phyloP scores from a whole-genome alignment of 108 stramenopile species.

The Fistulifera pelliculosa region DNA sequence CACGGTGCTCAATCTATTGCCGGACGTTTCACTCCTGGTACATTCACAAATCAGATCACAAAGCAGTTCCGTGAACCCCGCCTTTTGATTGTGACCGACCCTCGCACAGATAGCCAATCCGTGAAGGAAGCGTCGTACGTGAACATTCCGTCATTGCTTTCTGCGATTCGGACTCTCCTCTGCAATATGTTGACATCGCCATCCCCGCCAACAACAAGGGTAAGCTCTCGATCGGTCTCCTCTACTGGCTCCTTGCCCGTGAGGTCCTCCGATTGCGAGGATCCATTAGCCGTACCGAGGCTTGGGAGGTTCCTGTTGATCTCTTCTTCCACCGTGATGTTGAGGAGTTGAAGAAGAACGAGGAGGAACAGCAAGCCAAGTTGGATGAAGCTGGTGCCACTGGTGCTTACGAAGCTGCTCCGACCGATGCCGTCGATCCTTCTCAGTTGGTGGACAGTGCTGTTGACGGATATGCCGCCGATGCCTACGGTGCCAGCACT shows the following conservation, averaged over 20 bases:
- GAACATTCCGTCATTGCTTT: slow-evolving; percentile 99
- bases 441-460: slow-evolving; percentile 27
- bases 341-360: slow-evolving; percentile 98
- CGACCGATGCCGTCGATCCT: slow-evolving; percentile 35
- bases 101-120: slow-evolving; percentile 94
- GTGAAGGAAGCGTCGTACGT: slow-evolving; percentile 97
- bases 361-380: slow-evolving; percentile 90
- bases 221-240: slow-evolving; percentile 96
- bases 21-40: slow-evolving; percentile 99
- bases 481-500: slow-evolving; percentile 16
- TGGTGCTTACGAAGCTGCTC: slow-evolving; percentile 42
- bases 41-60: slow-evolving; percentile 99
- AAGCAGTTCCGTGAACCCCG: slow-evolving; percentile 99
- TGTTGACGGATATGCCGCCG: slow-evolving; percentile 30
- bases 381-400: slow-evolving; percentile 65
- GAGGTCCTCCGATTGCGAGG: slow-evolving; percentile 98
- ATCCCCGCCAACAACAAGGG: slow-evolving; percentile 99
- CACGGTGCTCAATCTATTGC: slow-evolving; percentile 98
- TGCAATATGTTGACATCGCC: slow-evolving; percentile 97
- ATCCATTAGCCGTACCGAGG: slow-evolving; percentile 75
- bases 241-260: slow-evolving; percentile 99
- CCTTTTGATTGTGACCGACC: slow-evolving; percentile 97
- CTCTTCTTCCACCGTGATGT: slow-evolving; percentile 99
- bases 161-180: slow-evolving; percentile 98
- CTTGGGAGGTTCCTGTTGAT: slow-evolving; percentile 99